Base-by-base conservation (phyloP, 2,329 filamentous ascomycete genomes). In the Golovinomyces cichoracearum region DNA sequence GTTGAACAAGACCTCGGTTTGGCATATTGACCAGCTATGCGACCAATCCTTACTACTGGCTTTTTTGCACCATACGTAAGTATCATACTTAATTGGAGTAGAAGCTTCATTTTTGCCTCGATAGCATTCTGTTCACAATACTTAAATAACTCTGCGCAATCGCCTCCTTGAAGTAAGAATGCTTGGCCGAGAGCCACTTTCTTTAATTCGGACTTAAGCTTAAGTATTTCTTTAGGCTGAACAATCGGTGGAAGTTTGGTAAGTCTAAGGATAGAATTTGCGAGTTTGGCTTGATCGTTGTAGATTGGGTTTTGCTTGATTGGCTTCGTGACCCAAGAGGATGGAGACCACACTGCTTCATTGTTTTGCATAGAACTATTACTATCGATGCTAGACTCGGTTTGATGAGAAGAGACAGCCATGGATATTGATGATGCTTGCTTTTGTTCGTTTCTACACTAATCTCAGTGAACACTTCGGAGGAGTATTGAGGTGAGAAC, bases 1-100 rank as follows among this genome's bases (percentile, higher is more conserved):
- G 76, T 86, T 0, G 88, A 82, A 57, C 80, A 93, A 3, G 84
- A 93, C 50, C 90, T 71, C 2, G 88, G 90, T 66, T 98, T 98
- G 26, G 90, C 90, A 60, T 93, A 98, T 68, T 98, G 90, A 3
- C 90, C 90, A 12, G 90, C 90, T 77, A 95, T 94, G 52, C 90
- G 77, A 15, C 84, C 90, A 58, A 98, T 93, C 56, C 90, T 77
- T 45, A 98, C 84, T 3, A 98, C 85, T 5, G 83, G 82, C 65
- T 76, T 77, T 64, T 72, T 70, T 51, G 71, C 71, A 56, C 83
- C 90, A 80, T 86, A 94, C 62, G 95, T 86, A 51, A 98, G 70
- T 1, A 98, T 83, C 56, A 98, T 67, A 55, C 83, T 93, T 88
- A 98, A 95, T 66, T 98, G 90, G 51, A 98, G 68, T 26, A 98